These are phyloP conservation scores for Diaporthe longicolla DNA, from an alignment of 2,329 filamentous ascomycete species.

Conservation along the genomic window DNA sequence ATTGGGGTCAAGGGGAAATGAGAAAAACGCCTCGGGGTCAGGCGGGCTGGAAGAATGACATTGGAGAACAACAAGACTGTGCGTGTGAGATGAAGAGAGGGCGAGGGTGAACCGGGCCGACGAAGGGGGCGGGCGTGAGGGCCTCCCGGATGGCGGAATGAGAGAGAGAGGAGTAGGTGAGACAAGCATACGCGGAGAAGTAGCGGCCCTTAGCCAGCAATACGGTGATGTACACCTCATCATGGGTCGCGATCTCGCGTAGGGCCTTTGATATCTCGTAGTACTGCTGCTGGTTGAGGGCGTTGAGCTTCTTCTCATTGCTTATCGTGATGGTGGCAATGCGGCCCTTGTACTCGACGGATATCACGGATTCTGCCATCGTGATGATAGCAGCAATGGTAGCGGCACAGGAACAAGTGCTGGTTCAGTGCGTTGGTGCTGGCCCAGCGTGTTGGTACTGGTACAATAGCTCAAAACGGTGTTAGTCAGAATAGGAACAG, in stretches of 20 bases:
- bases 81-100: conserved; percentile 1
- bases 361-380: conserved; percentile 64
- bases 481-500: background rate
- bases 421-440: background rate
- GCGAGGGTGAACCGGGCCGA: conserved; percentile 24
- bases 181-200: conserved; percentile 83
- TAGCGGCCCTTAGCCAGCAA: conserved; percentile 85
- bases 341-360: conserved; percentile 75
- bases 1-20: background rate
- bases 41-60: conserved; percentile 29
- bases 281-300: conserved; percentile 80
- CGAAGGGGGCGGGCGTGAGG: background rate
- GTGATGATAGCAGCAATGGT: conserved; percentile 9
- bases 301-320: conserved; percentile 89
- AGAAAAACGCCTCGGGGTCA: conserved; percentile 6
- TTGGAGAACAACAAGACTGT: background rate
- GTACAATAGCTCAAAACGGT: conserved; percentile 13
- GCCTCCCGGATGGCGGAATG: conserved; percentile 25
- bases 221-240: conserved; percentile 88
- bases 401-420: background rate
- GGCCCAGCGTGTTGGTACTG: conserved; percentile 8
- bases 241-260: conserved; percentile 81
- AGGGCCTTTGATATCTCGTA: conserved; percentile 81
- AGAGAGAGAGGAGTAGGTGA: conserved; percentile 21
- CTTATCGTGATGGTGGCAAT: conserved; percentile 90